Evolutionary conservation across 768 basidiomycete genomes (phyloP).

Genomic region (Podaxis sp.): DNA sequence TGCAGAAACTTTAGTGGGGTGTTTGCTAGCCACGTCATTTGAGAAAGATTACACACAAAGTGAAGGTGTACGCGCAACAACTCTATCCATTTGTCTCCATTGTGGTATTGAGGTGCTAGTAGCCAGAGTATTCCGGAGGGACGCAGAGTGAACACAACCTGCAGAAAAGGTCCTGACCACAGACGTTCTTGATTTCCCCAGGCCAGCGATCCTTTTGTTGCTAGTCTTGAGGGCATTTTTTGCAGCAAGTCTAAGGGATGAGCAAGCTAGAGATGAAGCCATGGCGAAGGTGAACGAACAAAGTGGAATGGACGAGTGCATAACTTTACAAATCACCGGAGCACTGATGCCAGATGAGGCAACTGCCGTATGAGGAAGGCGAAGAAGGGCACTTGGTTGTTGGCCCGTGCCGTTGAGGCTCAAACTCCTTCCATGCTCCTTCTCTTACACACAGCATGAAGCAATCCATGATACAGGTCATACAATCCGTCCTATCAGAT

Average conservation of each 20-base stretch:
- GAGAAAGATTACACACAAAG: not conserved
- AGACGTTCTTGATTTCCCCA: not conserved
- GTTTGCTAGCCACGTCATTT: not conserved
- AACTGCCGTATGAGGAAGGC: not conserved
- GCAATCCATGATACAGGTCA: conserved; percentile 6
- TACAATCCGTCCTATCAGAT: conserved; percentile 11
- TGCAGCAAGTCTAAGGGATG: not conserved
- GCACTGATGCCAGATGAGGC: not conserved
- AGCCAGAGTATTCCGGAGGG: not conserved
- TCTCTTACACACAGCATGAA: not conserved
- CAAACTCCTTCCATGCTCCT: not conserved
- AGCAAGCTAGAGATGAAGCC: not conserved
- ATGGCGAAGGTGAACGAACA: not conserved
- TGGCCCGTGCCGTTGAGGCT: not conserved
- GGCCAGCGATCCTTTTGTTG: not conserved
- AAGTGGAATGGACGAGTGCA: not conserved
- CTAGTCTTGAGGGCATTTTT: not conserved
- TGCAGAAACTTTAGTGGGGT: conserved; percentile 25
- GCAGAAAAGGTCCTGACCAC: conserved; percentile 7
- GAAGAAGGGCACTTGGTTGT: too few species aligned
- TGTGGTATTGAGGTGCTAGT: conserved; percentile 12
- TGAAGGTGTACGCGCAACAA: conserved; percentile 6
- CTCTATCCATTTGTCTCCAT: conserved; percentile 8
- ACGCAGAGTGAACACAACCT: not conserved
- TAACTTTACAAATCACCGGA: conserved; percentile 2